A percentile compares a stretch with the other conserved stretches of the same genome.
phyloP scores from a whole-genome alignment of 2,329 filamentous ascomycete species.

The Sarocladium oryzae region DNA sequence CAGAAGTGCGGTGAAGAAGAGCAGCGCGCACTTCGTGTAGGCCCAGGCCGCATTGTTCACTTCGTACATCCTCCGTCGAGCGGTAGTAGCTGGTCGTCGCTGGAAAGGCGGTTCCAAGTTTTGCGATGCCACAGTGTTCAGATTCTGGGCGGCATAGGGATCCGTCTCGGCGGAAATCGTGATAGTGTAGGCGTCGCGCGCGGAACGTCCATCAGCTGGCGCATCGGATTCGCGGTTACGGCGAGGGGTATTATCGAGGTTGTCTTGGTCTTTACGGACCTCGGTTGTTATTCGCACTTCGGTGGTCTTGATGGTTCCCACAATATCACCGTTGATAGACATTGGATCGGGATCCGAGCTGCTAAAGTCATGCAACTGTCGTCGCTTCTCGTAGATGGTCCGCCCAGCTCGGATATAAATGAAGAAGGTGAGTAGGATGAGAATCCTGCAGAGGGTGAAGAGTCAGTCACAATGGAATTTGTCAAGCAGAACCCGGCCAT shows the following conservation, averaged over 20 bases:
- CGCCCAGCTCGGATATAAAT: conserved; percentile 62
- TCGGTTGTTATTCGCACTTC: conserved; percentile 60
- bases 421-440: conserved; percentile 53
- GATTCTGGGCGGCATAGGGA: background rate
- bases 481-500: conserved; percentile 32
- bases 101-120: conserved; percentile 6
- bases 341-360: conserved; percentile 37
- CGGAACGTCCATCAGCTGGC: conserved; percentile 1
- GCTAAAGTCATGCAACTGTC: conserved; percentile 50
- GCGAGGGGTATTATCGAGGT: background rate
- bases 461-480: background rate
- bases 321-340: conserved; percentile 35
- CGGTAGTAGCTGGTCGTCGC: conserved; percentile 12
- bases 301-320: conserved; percentile 48
- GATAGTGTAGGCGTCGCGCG: conserved; percentile 37
- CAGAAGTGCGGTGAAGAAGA: conserved; percentile 66
- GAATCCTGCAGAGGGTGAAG: conserved; percentile 37
- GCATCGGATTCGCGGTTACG: background rate
- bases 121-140: background rate
- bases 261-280: conserved; percentile 12
- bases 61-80: conserved; percentile 37
- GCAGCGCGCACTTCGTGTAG: conserved; percentile 63
- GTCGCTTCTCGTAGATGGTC: conserved; percentile 62
- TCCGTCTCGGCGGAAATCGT: conserved; percentile 36
- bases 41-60: conserved; percentile 59